These are phyloP conservation scores for Botrytis porri DNA, from an alignment of 2,329 filamentous ascomycete species.

Conservation along the genomic window DNA sequence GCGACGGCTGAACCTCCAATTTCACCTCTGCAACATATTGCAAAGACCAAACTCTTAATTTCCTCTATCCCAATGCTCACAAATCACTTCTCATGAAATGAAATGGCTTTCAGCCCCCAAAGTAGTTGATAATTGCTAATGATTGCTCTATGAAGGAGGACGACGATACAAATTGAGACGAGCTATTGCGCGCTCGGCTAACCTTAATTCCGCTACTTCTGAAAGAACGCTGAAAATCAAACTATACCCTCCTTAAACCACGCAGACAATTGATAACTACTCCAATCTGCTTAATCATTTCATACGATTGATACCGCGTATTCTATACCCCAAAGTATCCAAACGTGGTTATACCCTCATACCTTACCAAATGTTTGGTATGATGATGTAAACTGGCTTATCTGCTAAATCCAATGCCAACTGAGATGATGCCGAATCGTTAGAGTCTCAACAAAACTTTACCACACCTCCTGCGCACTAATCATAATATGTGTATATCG, in stretches of 20 bases:
- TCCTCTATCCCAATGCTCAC: slow-evolving; percentile 24
- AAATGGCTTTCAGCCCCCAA: slow-evolving; percentile 27
- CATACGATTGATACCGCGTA: neutral
- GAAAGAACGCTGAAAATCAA: slow-evolving; percentile 21
- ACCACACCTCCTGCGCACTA: neutral
- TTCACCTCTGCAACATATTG: slow-evolving; percentile 31
- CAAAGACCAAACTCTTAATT: slow-evolving; percentile 18
- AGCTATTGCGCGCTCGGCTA: slow-evolving; percentile 20
- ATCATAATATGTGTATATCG: neutral
- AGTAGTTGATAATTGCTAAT: slow-evolving; percentile 31
- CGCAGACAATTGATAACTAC: slow-evolving; percentile 18
- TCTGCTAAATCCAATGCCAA: neutral
- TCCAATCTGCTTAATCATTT: slow-evolving; percentile 12
- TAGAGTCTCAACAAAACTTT: neutral
- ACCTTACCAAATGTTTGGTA: neutral
- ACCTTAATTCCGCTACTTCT: slow-evolving; percentile 26
- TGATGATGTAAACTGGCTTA: neutral
- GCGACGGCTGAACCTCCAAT: slow-evolving; percentile 20
- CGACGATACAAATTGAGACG: slow-evolving; percentile 27
- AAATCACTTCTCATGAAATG: slow-evolving; percentile 32
- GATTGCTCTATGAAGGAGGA: slow-evolving; percentile 34
- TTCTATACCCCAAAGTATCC: neutral
- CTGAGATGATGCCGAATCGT: slow-evolving; percentile 1
- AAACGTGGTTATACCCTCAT: neutral
- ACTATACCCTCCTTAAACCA: slow-evolving; percentile 16